Conservation (phyloP, 2,329 filamentous ascomycete genomes). For the Teratosphaeria gauchensis region DNA sequence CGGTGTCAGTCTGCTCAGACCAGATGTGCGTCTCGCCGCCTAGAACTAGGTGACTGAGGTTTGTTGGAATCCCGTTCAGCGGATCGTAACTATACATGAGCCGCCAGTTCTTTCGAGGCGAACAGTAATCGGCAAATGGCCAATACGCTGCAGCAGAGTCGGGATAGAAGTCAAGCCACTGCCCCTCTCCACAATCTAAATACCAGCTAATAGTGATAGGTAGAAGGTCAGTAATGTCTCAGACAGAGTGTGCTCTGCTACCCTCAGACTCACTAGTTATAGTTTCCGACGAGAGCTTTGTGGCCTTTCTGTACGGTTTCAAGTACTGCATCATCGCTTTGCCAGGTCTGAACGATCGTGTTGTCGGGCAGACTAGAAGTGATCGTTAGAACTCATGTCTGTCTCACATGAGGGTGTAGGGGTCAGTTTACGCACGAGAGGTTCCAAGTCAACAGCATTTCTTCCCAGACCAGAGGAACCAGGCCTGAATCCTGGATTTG, state of each 20-base stretch:
- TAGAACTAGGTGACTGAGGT: constrained; percentile 57
- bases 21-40: constrained; percentile 78
- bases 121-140: constrained; percentile 75
- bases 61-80: constrained; percentile 49
- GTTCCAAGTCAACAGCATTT: constrained; percentile 44
- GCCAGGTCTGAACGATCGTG: constrained; percentile 72
- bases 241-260: no score
- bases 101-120: constrained; percentile 71
- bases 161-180: constrained; percentile 64
- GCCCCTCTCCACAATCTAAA: constrained; percentile 71
- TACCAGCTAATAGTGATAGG: constrained; percentile 37
- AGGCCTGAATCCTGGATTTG: constrained; percentile 56
- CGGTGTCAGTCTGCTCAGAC: constrained; percentile 66
- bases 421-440: not conserved
- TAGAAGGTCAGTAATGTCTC: no score
- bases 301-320: constrained; percentile 53
- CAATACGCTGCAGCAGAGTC: constrained; percentile 47
- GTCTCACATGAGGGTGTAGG: no score
- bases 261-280: constrained; percentile 42
- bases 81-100: constrained; percentile 75
- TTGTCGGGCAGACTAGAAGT: constrained; percentile 46
- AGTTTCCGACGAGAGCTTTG: constrained; percentile 65
- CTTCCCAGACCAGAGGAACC: constrained; percentile 76
- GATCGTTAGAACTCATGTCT: no score
- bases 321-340: constrained; percentile 52